phyloP scores from a whole-genome alignment of 208 protist species.

The Naegleria lovaniensis region DNA sequence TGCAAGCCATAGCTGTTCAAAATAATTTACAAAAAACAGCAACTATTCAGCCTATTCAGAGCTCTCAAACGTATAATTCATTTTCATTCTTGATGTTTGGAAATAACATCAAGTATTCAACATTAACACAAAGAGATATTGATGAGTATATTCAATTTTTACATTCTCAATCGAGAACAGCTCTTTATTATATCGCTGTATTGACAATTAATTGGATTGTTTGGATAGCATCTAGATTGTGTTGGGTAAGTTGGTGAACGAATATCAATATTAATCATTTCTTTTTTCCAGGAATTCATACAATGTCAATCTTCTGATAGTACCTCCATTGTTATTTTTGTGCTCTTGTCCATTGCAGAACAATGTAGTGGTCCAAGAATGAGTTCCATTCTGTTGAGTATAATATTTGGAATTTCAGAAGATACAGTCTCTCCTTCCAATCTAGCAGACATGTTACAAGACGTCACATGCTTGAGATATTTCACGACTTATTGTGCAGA shows the following conservation, averaged over 20 bases:
- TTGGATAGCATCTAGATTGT: background rate
- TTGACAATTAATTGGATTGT: background rate
- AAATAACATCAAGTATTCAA: background rate
- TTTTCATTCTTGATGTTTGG: background rate
- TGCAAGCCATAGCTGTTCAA: background rate
- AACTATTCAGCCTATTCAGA: background rate
- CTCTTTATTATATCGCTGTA: constrained; percentile 9
- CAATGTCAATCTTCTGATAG: background rate
- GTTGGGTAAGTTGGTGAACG: background rate
- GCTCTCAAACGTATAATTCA: background rate
- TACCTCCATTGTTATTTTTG: background rate
- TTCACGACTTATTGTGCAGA: background rate
- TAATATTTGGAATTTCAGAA: constrained; percentile 16
- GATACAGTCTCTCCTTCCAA: background rate
- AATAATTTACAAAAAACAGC: background rate
- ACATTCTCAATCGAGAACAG: constrained; percentile 20
- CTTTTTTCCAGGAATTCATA: background rate
- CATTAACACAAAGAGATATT: background rate
- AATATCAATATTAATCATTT: no score
- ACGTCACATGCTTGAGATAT: background rate
- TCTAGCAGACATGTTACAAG: background rate
- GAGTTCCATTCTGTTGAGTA: background rate
- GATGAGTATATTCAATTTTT: constrained; percentile 15
- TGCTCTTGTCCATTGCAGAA: background rate
- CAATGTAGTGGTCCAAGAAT: constrained; percentile 11